These are phyloP conservation scores for Eimeria falciformis DNA, from an alignment of 169 alveolate species.

Conservation along the genomic window DNA sequence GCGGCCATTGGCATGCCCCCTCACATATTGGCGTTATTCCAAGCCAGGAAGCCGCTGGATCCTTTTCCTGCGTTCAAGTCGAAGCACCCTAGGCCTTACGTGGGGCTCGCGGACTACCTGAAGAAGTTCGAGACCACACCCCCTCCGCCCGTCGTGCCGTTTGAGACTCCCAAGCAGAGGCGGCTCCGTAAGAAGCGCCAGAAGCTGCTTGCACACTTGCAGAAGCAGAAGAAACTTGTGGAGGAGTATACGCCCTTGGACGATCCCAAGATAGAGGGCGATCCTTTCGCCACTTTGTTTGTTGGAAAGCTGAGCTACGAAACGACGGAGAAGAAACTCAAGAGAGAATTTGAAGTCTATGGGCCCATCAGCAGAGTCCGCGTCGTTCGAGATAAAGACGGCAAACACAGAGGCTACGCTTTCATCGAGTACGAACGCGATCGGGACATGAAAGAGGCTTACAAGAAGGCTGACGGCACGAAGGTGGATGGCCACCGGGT, in stretches of 20 bases:
- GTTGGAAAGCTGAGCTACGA: constrained; percentile 94
- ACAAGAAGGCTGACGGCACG: constrained; percentile 94
- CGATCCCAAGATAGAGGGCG: constrained; percentile 82
- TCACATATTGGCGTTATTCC: constrained; percentile 78
- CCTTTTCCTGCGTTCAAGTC: constrained; percentile 67
- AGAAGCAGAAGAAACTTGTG: constrained; percentile 62
- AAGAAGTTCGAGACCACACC: constrained; percentile 64
- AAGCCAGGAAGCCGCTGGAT: constrained; percentile 76
- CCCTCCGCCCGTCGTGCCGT: constrained; percentile 70
- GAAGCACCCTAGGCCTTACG: constrained; percentile 61
- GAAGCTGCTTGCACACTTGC: constrained; percentile 48
- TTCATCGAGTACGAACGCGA: constrained; percentile 96
- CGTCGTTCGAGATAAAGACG: constrained; percentile 88
- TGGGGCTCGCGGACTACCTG: constrained; percentile 67
- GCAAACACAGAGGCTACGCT: constrained; percentile 96
- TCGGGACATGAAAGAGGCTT: constrained; percentile 91
- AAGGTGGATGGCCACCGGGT: constrained; percentile 95
- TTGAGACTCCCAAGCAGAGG: constrained; percentile 77
- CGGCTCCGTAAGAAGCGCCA: constrained; percentile 65
- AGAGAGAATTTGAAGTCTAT: constrained; percentile 93
- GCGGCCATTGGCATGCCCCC: constrained; percentile 81
- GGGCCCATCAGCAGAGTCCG: constrained; percentile 90
- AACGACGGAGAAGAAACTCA: constrained; percentile 93
- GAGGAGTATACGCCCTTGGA: constrained; percentile 74
- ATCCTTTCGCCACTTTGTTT: constrained; percentile 96